Conservation (phyloP, 108 stramenopile genomes). For the Aurantiochytrium sp. region DNA sequence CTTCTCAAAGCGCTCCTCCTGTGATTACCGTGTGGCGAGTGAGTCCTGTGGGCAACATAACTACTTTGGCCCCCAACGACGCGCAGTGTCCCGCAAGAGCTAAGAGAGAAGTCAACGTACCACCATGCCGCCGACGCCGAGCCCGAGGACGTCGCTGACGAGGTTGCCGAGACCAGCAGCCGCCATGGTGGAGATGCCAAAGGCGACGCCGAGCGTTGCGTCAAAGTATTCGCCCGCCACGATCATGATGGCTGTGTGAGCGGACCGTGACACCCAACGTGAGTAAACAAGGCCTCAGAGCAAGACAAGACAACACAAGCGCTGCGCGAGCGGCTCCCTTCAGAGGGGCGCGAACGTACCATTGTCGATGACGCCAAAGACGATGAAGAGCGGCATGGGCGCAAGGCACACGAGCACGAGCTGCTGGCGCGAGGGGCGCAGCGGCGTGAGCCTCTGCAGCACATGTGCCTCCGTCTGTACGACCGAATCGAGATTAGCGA, state of each 20-base stretch:
- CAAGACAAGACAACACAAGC: too few species aligned
- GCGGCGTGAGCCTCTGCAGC: not conserved
- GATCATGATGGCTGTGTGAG: slow-evolving; percentile 84
- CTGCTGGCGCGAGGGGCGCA: not conserved
- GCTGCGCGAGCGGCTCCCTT: too few species aligned
- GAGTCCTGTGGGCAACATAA: not conserved
- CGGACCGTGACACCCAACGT: too few species aligned
- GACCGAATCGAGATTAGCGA: not conserved
- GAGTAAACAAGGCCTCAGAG: too few species aligned
- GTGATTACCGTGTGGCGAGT: not conserved
- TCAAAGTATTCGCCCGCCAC: slow-evolving; percentile 92
- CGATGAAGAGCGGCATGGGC: not conserved
- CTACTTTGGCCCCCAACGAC: too few species aligned
- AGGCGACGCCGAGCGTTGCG: slow-evolving; percentile 70
- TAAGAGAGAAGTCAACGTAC: slow-evolving; percentile 40
- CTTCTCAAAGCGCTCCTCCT: slow-evolving; percentile 46
- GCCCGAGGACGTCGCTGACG: slow-evolving; percentile 73
- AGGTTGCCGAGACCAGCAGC: slow-evolving; percentile 90
- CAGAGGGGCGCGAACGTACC: not conserved
- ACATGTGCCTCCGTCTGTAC: not conserved
- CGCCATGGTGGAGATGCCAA: slow-evolving; percentile 89
- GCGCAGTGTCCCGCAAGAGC: too few species aligned
- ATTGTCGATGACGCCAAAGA: slow-evolving; percentile 28
- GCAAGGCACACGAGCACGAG: slow-evolving; percentile 8
- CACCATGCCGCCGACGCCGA: slow-evolving; percentile 73